Base-by-base conservation (phyloP, 192 early-diverging fungal genomes). In the Entomortierella beljakovae region DNA sequence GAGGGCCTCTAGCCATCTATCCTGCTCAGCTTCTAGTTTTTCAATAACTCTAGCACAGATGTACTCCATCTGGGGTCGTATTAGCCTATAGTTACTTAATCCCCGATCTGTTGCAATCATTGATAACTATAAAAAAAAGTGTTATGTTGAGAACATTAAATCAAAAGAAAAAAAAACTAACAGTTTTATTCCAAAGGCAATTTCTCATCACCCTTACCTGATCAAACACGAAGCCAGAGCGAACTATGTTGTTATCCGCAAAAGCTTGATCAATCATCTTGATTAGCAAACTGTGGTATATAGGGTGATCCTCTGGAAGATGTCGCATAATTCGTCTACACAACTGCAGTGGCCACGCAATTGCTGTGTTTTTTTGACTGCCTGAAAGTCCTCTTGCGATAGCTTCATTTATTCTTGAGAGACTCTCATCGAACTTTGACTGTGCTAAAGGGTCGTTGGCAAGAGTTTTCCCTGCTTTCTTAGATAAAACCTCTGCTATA, bases 271-370 rank as follows among this genome's bases (percentile, higher is more conserved):
- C 66, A 16, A 79, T 65, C 8, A 79, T 31, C 20, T 46, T 62
- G 20, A 52, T 23, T 6, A 70, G 38, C 6, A 79, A 33, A 18
- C 23, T 49, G 34, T 57, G n/a, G 23, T 79, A 79, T 0, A 50
- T 60, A 16, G 38, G 28, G 22, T 79, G 67, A 28, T 79, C 75
- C 25, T 79, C 75, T 8, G 75, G 67, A 34, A 79, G 54, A 13
- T 69, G 55, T 22, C 50, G 35, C 61, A 79, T 68, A 0, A 79
- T 37, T 9, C 53, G 32, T n/a, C 61, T 46, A 25, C 55, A 70
- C 0, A 70, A 50, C 9, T 43, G 37, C 1, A 79, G 65, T 20
- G 58, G 50, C 54, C 33, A 59, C 6, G 49, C 29, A 9, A 51
- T 42, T 1, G 46, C 22, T 2, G 25, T 43, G 48, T 20, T 31